Percentiles rank a stretch among this genome's conserved stretches.
phyloP scores from a whole-genome alignment of 148 eudicot genomes.

The Euryodendron excelsum region DNA sequence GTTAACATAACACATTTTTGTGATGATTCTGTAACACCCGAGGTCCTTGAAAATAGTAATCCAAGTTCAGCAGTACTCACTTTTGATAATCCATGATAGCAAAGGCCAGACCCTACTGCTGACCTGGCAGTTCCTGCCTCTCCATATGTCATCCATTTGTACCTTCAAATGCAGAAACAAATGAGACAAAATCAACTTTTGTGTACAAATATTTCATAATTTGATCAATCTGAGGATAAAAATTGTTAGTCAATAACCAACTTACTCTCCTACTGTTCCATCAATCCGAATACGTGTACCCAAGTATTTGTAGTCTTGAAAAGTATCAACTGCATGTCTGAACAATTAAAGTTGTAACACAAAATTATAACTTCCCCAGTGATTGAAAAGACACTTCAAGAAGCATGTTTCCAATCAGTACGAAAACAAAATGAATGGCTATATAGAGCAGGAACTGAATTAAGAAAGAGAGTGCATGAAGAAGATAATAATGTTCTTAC shows the following conservation, averaged over 20 bases:
- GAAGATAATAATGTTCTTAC: conserved; percentile 49
- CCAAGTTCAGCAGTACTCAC: conserved; percentile 35
- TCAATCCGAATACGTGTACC: conserved; percentile 90
- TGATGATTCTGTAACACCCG: background rate
- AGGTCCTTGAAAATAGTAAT: background rate
- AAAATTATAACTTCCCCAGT: conserved; percentile 4
- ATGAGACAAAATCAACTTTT: background rate
- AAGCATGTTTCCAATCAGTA: background rate
- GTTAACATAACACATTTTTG: background rate
- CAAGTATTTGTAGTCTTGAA: conserved; percentile 80
- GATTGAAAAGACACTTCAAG: background rate
- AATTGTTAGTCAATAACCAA: conserved; percentile 7
- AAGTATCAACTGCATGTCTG: conserved; percentile 85
- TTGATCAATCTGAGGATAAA: conserved; percentile 2
- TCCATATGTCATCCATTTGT: conserved; percentile 97
- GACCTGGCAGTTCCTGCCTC: conserved; percentile 78
- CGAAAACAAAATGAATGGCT: background rate
- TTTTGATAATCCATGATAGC: conserved; percentile 53
- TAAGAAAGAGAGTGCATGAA: background rate
- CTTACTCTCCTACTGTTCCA: conserved; percentile 98
- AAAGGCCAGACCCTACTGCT: conserved; percentile 87
- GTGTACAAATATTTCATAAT: background rate
- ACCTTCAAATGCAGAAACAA: conserved; percentile 41
- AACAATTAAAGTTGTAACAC: conserved; percentile 8
- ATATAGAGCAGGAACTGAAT: background rate